Evolutionary conservation across 169 alveolate species (phyloP).

Genomic region (Theileria parva): DNA sequence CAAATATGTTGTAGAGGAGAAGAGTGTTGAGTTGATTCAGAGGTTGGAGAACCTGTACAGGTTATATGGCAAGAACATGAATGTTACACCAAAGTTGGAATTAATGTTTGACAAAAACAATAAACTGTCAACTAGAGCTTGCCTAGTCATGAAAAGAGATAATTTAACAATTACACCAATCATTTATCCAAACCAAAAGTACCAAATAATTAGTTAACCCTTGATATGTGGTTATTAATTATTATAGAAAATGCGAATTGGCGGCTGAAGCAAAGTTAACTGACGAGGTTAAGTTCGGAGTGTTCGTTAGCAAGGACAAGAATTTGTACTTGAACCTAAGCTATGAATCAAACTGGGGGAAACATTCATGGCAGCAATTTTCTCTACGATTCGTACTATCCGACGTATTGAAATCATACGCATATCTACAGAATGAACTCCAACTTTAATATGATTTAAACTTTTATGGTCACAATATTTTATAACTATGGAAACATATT

Average conservation of each 20-base stretch:
- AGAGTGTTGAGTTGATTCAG: constrained; percentile 33
- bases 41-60: constrained; percentile 35
- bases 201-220: not conserved
- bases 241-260: constrained; percentile 48
- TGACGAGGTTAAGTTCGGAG: constrained; percentile 48
- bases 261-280: constrained; percentile 47
- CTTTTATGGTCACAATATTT: not conserved
- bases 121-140: constrained; percentile 28
- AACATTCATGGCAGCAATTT: constrained; percentile 41
- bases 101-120: constrained; percentile 18
- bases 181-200: constrained; percentile 34
- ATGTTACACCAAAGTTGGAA: constrained; percentile 56
- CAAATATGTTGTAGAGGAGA: not conserved
- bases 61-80: constrained; percentile 33
- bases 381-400: constrained; percentile 62
- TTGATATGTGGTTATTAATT: not conserved
- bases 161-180: constrained; percentile 49
- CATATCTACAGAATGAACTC: constrained; percentile 44
- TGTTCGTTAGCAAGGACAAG: constrained; percentile 52
- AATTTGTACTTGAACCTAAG: constrained; percentile 34
- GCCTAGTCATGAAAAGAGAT: constrained; percentile 41
- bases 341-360: constrained; percentile 45
- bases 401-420: constrained; percentile 34
- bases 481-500: not conserved
- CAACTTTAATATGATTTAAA: not conserved